Conservation (phyloP, 2,329 filamentous ascomycete genomes). For the Intubia oerlemansii region DNA sequence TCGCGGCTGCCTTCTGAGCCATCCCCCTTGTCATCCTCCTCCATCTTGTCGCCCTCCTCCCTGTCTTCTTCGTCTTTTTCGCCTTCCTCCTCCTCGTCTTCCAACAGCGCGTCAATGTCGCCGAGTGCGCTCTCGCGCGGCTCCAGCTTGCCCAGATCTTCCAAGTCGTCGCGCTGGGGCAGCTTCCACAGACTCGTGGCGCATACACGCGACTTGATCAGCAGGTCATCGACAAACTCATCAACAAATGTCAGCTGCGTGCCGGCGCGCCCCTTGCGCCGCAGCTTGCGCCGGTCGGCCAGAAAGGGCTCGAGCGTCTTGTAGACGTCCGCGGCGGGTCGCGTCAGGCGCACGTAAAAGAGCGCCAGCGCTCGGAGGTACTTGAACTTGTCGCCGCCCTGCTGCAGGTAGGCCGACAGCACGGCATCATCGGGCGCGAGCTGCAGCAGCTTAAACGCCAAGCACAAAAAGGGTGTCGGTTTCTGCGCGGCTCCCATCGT, state of each 20-base stretch:
- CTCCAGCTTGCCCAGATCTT: constrained; percentile 77
- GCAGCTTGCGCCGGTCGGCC: constrained; percentile 64
- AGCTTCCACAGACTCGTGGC: constrained; percentile 86
- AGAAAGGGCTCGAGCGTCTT: constrained; percentile 61
- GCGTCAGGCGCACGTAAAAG: constrained; percentile 84
- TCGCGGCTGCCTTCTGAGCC: too few relatives aligned
- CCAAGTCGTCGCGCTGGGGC: constrained; percentile 58
- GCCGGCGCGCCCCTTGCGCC: constrained; percentile 51
- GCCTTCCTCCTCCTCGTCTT: constrained; percentile 25
- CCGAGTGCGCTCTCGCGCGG: constrained; percentile 67
- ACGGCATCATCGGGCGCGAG: constrained; percentile 63
- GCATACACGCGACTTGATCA: constrained; percentile 77
- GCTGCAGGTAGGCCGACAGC: constrained; percentile 57
- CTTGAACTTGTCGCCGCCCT: constrained; percentile 56
- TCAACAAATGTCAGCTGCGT: constrained; percentile 67
- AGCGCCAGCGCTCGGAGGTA: constrained; percentile 77
- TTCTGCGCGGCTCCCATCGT: constrained; percentile 70
- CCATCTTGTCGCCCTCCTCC: too few relatives aligned
- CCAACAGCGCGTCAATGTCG: constrained; percentile 51
- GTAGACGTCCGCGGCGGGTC: constrained; percentile 65
- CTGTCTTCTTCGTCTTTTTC: too few relatives aligned
- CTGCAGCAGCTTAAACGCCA: constrained; percentile 87
- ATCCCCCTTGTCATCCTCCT: not conserved
- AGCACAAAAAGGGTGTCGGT: constrained; percentile 79
- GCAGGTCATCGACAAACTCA: constrained; percentile 79